Evolutionary conservation across 73 alveolate genomes (phyloP), one percentile per base, ranked within the genome.

Genomic region (Loxodes magnus): DNA sequence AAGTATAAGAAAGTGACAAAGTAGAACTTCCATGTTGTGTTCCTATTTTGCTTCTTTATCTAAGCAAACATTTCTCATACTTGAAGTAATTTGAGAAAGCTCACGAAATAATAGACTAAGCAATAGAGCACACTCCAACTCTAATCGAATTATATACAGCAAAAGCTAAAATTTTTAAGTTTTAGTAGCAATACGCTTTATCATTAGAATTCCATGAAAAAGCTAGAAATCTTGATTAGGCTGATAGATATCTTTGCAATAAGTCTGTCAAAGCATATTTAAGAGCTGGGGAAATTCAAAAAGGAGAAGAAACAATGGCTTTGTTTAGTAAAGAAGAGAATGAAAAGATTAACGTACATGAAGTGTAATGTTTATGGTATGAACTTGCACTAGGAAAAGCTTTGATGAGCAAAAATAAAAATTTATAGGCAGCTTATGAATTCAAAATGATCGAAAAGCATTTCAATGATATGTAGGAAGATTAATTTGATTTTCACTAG

Each of bases 161-260:
- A 24, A 87, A 78, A 73, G 83, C 92, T 20, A 67, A 63, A 64
- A 69, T 87, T 27, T 74, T 72, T 38, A 70, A 71, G 60, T 76
- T 64, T 67, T 62, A 69, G 46, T 84, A 85, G 61, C 77, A 64
- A 54, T 44, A 22, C 24, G 65, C 51, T 9, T 77, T 71, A 27
- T 87, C 93, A 3, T 62, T 76, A 10, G 33, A 37, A 31, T 56
- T 77, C 2, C 67, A 63, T 64, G 85, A 76, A 10, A 79, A 77
- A 54, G 97, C 94, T 0, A 57, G 81, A 57, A 66, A 63, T 17
- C 56, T 87, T 28, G 97, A 87, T 66, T 61, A 69, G 44, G 89
- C 95, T 26, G 97, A 87, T 64, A 71, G 97, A 56, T 78, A 71
- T 66, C 78, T 83, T 33, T 82, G 82, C 61, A 93, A 90, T 12